Percentiles rank a stretch among this genome's conserved stretches.
Evolutionary conservation across 2,329 filamentous ascomycete genomes (phyloP).

Genomic region (Drechslerella dactyloides): DNA sequence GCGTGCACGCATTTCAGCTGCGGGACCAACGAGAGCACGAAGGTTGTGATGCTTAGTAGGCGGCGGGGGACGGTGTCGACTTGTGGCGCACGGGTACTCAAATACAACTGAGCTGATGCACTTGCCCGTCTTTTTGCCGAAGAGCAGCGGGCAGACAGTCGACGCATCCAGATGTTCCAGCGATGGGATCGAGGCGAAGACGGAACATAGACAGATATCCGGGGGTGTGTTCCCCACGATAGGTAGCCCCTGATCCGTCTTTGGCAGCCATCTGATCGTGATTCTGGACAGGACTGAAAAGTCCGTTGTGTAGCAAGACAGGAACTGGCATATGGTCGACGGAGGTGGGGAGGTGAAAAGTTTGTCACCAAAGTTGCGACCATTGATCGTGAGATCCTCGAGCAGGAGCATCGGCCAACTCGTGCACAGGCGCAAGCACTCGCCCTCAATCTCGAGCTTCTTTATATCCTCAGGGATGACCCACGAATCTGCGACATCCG

Average conservation of each 20-base stretch:
- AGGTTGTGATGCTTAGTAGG: constrained; percentile 19
- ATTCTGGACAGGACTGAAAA: constrained; percentile 27
- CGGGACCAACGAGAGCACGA: background rate
- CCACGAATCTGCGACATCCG: constrained; percentile 15
- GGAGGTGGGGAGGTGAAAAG: constrained; percentile 14
- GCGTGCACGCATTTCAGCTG: constrained; percentile 19
- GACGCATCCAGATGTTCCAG: constrained; percentile 22
- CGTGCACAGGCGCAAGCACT: constrained; percentile 20
- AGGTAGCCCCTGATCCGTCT: background rate
- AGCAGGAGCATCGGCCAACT: constrained; percentile 23
- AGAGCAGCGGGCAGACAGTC: constrained; percentile 24
- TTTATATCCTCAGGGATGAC: constrained; percentile 30
- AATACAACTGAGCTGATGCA: constrained; percentile 19
- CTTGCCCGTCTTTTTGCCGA: constrained; percentile 21
- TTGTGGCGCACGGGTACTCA: constrained; percentile 9
- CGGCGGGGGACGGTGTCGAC: constrained; percentile 3
- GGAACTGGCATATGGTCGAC: constrained; percentile 10
- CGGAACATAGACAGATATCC: constrained; percentile 10
- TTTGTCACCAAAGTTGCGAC: constrained; percentile 17
- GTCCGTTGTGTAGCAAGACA: constrained; percentile 20
- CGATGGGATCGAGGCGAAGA: constrained; percentile 21
- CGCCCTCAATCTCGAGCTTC: constrained; percentile 27
- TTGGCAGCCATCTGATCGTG: constrained; percentile 27
- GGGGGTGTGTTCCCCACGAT: background rate
- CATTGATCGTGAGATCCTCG: constrained; percentile 23